Conservation (phyloP, 768 basidiomycete species). For the Tricholoma sp. region DNA sequence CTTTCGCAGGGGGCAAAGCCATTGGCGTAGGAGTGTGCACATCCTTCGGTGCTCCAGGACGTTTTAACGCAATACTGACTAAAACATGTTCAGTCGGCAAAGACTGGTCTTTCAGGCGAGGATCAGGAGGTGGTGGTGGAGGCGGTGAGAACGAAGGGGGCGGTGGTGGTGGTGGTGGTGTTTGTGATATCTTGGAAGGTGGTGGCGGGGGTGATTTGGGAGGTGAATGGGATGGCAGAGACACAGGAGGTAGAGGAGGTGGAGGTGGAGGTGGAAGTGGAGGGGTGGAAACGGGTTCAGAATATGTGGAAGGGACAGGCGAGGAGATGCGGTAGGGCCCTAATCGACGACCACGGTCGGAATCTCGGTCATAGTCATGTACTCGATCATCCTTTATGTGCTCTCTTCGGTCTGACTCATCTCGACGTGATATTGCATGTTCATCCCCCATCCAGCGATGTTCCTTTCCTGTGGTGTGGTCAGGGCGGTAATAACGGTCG, state of each 20-base stretch:
- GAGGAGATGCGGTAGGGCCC: slow-evolving; percentile 18
- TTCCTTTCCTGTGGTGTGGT: slow-evolving; percentile 10
- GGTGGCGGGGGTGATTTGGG: slow-evolving; percentile 16
- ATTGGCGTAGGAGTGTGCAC: slow-evolving; percentile 41
- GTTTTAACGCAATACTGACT: slow-evolving; percentile 41
- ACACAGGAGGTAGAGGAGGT: slow-evolving; percentile 8
- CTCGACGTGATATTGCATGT: slow-evolving; percentile 32
- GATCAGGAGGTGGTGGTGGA: slow-evolving; percentile 32
- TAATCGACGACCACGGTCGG: slow-evolving; percentile 16
- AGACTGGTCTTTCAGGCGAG: slow-evolving; percentile 17
- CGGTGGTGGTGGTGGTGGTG: slow-evolving; percentile 13
- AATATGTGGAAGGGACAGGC: slow-evolving; percentile 9
- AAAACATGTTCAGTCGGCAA: slow-evolving; percentile 29
- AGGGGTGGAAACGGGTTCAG: slow-evolving; percentile 13
- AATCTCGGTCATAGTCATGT: slow-evolving; percentile 15
- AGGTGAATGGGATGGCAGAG: slow-evolving; percentile 13
- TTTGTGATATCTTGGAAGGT: slow-evolving; percentile 13
- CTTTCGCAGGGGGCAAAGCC: slow-evolving; percentile 14
- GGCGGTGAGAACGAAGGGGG: slow-evolving; percentile 23
- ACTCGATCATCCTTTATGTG: slow-evolving; percentile 7
- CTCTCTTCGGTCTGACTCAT: slow-evolving; percentile 14
- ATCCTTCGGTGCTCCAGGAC: slow-evolving; percentile 42
- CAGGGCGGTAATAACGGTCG: slow-evolving; percentile 25
- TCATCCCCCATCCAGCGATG: slow-evolving; percentile 21
- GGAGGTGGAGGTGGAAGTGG: slow-evolving; percentile 15